These are phyloP conservation scores for Solanum microdontum DNA, from an alignment of 257 asterid species.

Conservation along the genomic window DNA sequence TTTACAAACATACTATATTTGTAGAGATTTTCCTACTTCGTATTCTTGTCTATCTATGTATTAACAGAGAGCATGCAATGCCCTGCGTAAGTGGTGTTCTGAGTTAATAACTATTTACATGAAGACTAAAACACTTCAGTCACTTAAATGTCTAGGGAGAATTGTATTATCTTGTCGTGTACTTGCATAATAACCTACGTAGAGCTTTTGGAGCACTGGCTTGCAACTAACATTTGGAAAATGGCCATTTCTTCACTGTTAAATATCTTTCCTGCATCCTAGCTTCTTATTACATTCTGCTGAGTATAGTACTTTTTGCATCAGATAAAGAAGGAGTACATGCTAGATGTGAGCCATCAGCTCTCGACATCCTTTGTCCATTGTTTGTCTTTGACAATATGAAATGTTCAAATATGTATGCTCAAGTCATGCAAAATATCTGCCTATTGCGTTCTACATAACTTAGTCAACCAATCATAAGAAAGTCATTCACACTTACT, in stretches of 20 bases:
- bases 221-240: not conserved
- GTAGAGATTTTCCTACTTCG: not conserved
- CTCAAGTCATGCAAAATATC: not conserved
- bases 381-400: not conserved
- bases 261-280: not conserved
- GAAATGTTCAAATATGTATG: not conserved
- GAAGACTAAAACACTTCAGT: not conserved
- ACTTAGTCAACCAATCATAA: not conserved
- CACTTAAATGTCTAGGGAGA: not conserved
- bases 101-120: not conserved
- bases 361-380: not conserved
- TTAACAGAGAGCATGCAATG: not conserved
- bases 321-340: not conserved
- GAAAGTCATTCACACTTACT: not conserved
- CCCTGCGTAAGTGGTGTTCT: not conserved
- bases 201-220: not conserved
- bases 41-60: not conserved
- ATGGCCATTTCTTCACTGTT: not conserved
- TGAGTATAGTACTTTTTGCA: not conserved
- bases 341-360: not conserved
- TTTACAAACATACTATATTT: not conserved
- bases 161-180: not conserved
- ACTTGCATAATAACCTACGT: not conserved
- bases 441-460: not conserved
- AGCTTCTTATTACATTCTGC: not conserved